These are phyloP conservation scores for Podosphaera xanthii DNA, from an alignment of 2,329 filamentous ascomycete species.

Conservation along the genomic window DNA sequence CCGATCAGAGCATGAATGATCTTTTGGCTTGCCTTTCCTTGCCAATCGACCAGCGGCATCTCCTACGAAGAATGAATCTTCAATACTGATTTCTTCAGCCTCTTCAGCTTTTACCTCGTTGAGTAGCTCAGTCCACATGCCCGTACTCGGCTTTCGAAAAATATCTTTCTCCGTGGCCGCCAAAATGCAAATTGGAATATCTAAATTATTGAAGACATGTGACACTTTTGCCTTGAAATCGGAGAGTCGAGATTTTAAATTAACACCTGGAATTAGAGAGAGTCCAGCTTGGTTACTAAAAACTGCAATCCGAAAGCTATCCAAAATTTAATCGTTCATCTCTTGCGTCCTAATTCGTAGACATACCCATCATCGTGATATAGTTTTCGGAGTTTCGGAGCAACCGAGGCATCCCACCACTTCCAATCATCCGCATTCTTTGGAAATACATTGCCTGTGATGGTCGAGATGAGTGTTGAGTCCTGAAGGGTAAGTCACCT, in stretches of 20 bases:
- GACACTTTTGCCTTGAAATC: conserved; percentile 69
- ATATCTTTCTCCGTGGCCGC: conserved; percentile 65
- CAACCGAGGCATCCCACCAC: conserved; percentile 68
- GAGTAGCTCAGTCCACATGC: conserved; percentile 63
- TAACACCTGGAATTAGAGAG: conserved; percentile 44
- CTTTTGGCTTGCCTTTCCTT: conserved; percentile 24
- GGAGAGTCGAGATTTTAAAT: conserved; percentile 40
- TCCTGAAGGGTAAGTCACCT: conserved; percentile 30
- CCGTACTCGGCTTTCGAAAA: conserved; percentile 66
- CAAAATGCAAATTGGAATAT: conserved; percentile 60
- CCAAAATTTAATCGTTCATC: neutral
- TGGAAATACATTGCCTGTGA: conserved; percentile 60
- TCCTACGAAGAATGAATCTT: conserved; percentile 63
- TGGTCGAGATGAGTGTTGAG: conserved; percentile 61
- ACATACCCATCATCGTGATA: conserved; percentile 41
- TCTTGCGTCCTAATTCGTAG: neutral
- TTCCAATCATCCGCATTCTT: conserved; percentile 62
- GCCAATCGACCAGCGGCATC: conserved; percentile 50
- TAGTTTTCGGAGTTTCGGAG: conserved; percentile 40
- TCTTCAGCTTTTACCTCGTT: conserved; percentile 23
- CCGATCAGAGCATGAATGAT: conserved; percentile 41
- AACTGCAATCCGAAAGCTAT: conserved; percentile 51
- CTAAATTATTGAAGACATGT: conserved; percentile 44
- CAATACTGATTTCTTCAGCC: conserved; percentile 38
- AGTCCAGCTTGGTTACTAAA: conserved; percentile 80